Evolutionary conservation across 2,329 filamentous ascomycete species (phyloP).

Genomic region (Leptographium procerum): DNA sequence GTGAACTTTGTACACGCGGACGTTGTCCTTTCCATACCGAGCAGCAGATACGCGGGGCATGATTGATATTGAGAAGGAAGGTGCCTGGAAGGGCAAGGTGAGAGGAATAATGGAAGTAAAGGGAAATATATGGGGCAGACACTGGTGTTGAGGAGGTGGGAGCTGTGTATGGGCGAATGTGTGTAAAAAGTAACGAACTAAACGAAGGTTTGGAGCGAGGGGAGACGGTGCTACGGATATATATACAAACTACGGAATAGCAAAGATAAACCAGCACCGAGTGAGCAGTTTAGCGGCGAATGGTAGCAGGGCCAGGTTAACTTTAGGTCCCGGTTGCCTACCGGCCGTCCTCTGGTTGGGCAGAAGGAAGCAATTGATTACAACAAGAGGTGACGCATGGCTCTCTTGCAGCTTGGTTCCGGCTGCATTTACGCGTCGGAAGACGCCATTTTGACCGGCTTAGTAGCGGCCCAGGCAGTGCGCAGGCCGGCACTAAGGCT

Average conservation of each 20-base stretch:
- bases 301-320: not conserved
- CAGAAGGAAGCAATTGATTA: not conserved
- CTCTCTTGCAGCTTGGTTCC: not conserved
- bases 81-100: not conserved
- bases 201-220: not conserved
- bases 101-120: not conserved
- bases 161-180: not conserved
- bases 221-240: not conserved
- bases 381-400: not conserved
- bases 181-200: not conserved
- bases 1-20: slow-evolving; percentile 93
- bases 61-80: not conserved
- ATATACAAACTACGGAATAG: not conserved
- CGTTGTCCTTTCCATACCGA: slow-evolving; percentile 91
- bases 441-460: slow-evolving; percentile 7
- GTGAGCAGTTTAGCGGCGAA: not conserved
- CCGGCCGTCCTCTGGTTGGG: not conserved
- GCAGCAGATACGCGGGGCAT: slow-evolving; percentile 52
- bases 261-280: not conserved
- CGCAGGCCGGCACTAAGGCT: not conserved
- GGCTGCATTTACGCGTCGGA: slow-evolving; percentile 6
- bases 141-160: not conserved
- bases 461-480: not conserved
- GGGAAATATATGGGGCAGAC: not conserved
- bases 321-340: not conserved